A percentile compares a stretch with the other conserved stretches of the same genome.
Evolutionary conservation across 441 rosid species (phyloP).

Genomic region (Theobroma grandiflorum): DNA sequence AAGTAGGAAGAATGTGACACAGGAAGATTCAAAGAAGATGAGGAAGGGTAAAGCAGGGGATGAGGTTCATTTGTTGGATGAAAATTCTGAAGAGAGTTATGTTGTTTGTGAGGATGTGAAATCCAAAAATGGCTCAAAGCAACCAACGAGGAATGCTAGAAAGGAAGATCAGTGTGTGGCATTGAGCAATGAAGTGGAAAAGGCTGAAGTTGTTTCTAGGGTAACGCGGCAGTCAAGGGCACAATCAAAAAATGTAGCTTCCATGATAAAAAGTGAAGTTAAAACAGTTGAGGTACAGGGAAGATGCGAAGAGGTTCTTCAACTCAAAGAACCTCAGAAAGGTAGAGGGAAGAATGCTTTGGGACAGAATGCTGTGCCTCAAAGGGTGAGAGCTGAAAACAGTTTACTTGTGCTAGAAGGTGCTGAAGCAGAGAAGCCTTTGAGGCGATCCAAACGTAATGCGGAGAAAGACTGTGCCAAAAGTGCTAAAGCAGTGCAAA

Average conservation of each 20-base stretch:
- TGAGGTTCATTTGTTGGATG: constrained; percentile 10
- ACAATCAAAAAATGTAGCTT: constrained; percentile 11
- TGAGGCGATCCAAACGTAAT: constrained; percentile 31
- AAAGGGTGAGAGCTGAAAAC: neutral
- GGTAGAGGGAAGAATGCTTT: constrained; percentile 5
- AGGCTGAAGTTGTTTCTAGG: constrained; percentile 26
- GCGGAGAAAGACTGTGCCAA: constrained; percentile 15
- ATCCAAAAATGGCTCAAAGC: constrained; percentile 15
- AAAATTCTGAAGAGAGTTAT: neutral
- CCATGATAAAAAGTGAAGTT: constrained; percentile 15
- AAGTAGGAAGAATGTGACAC: constrained; percentile 32
- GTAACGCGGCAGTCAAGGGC: constrained; percentile 33
- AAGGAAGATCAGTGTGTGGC: neutral
- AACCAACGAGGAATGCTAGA: neutral
- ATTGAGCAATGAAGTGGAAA: neutral
- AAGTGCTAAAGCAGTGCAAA: constrained; percentile 9
- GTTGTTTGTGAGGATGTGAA: neutral
- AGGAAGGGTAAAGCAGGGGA: constrained; percentile 1
- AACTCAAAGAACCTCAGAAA: constrained; percentile 11
- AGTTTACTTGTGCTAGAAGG: constrained; percentile 1
- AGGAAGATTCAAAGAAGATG: neutral
- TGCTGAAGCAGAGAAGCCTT: constrained; percentile 24
- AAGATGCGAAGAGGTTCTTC: constrained; percentile 20
- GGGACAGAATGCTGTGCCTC: neutral
- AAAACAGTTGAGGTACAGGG: neutral